Conservation (phyloP, 2,329 filamentous ascomycete species). For the Spiromastix sp. region DNA sequence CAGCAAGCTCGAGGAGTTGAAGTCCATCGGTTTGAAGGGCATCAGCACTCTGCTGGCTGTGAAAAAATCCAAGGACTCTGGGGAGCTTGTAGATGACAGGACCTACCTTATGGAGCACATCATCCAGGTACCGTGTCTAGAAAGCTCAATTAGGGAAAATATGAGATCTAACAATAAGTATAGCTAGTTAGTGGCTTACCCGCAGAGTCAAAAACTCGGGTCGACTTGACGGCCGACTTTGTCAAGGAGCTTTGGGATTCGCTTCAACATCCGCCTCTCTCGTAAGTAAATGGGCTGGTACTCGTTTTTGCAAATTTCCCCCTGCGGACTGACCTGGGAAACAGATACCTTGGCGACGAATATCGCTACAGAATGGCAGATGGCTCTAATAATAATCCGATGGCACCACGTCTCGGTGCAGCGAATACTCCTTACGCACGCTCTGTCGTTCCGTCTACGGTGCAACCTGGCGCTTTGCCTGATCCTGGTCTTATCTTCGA, state of each 20-base stretch:
- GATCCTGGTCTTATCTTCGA: constrained; percentile 21
- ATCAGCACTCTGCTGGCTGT: constrained; percentile 53
- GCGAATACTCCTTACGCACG: constrained; percentile 20
- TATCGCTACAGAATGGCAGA: constrained; percentile 23
- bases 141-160: no score
- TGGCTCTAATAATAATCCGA: constrained; percentile 17
- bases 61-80: constrained; percentile 52
- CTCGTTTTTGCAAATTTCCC: no score
- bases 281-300: constrained; percentile 49
- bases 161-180: no score
- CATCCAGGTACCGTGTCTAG: constrained; percentile 40
- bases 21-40: constrained; percentile 46
- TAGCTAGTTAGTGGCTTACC: constrained; percentile 57
- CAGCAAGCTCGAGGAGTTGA: constrained; percentile 48
- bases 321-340: constrained; percentile 20
- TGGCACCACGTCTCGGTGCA: constrained; percentile 16
- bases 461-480: constrained; percentile 14
- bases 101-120: constrained; percentile 66
- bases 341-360: constrained; percentile 22
- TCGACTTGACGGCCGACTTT: constrained; percentile 56
- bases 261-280: constrained; percentile 60
- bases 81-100: constrained; percentile 60
- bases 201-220: constrained; percentile 49
- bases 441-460: constrained; percentile 11
- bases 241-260: constrained; percentile 61